Percentiles rank a stretch among this genome's conserved stretches.
These are phyloP conservation scores for Exophiala calicioides DNA, from an alignment of 2,329 filamentous ascomycete species.

Conservation along the genomic window DNA sequence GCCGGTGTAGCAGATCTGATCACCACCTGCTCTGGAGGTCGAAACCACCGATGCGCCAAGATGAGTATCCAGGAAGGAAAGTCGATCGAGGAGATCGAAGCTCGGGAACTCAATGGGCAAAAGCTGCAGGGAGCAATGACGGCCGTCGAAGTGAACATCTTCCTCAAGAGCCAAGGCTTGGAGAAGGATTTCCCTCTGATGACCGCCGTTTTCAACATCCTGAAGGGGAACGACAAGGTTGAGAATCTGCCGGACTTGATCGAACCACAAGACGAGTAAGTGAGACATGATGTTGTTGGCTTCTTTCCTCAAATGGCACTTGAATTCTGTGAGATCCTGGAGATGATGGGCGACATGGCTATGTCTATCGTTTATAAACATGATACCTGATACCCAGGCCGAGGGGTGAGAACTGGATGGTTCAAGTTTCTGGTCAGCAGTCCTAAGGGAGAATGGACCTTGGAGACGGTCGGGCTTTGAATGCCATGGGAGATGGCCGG, in stretches of 20 bases:
- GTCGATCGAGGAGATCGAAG: slow-evolving; percentile 83
- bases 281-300: slow-evolving; percentile 4
- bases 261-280: slow-evolving; percentile 40
- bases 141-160: slow-evolving; percentile 85
- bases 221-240: slow-evolving; percentile 73
- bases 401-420: neutral
- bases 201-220: slow-evolving; percentile 81
- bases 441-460: neutral
- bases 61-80: slow-evolving; percentile 78
- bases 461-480: neutral
- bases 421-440: neutral
- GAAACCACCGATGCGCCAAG: slow-evolving; percentile 93
- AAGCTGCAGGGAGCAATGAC: slow-evolving; percentile 94
- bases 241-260: slow-evolving; percentile 78
- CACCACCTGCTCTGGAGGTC: slow-evolving; percentile 85
- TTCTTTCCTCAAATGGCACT: slow-evolving; percentile 1
- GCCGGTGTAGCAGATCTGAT: slow-evolving; percentile 95
- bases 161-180: slow-evolving; percentile 74
- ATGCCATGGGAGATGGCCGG: neutral
- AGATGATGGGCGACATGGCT: slow-evolving; percentile 1
- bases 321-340: slow-evolving; percentile 6
- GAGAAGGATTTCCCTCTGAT: slow-evolving; percentile 90
- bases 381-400: slow-evolving; percentile 22
- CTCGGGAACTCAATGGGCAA: slow-evolving; percentile 88
- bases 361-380: slow-evolving; percentile 6